These are phyloP conservation scores for Aspergillus carbonarius DNA, from an alignment of 2,329 filamentous ascomycete genomes.

Conservation along the genomic window DNA sequence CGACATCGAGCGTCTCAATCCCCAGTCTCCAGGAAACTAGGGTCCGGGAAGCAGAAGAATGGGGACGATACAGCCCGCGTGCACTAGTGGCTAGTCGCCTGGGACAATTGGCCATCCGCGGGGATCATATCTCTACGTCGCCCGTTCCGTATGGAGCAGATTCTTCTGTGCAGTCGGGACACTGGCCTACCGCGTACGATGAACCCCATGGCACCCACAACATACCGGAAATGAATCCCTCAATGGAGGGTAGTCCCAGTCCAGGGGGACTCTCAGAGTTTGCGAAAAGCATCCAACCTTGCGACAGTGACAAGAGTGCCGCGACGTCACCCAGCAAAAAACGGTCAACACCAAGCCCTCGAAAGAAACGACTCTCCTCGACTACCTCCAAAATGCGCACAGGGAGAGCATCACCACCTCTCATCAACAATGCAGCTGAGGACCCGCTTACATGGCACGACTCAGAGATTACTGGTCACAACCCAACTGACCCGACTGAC, in stretches of 20 bases:
- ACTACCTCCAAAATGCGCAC: constrained; percentile 27
- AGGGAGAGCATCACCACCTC: constrained; percentile 36
- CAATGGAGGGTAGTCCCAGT: constrained; percentile 7
- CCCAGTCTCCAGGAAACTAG: constrained; percentile 32
- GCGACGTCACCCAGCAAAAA: constrained; percentile 21
- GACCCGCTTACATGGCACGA: constrained; percentile 55
- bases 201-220: constrained; percentile 12
- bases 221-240: constrained; percentile 22
- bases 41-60: constrained; percentile 33
- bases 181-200: constrained; percentile 8
- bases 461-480: constrained; percentile 62
- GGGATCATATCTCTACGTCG: constrained; percentile 25
- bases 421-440: constrained; percentile 23
- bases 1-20: constrained; percentile 33
- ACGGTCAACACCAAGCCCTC: constrained; percentile 19
- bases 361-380: constrained; percentile 23
- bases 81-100: constrained; percentile 41
- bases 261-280: constrained; percentile 12
- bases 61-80: constrained; percentile 39
- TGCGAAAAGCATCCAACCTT: constrained; percentile 9
- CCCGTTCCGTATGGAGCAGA: constrained; percentile 14
- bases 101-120: constrained; percentile 41
- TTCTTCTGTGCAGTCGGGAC: constrained; percentile 16
- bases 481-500: constrained; percentile 56
- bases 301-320: constrained; percentile 7